These are phyloP conservation scores for Colletotrichum camelliae DNA, from an alignment of 2,329 filamentous ascomycete species.

Conservation along the genomic window DNA sequence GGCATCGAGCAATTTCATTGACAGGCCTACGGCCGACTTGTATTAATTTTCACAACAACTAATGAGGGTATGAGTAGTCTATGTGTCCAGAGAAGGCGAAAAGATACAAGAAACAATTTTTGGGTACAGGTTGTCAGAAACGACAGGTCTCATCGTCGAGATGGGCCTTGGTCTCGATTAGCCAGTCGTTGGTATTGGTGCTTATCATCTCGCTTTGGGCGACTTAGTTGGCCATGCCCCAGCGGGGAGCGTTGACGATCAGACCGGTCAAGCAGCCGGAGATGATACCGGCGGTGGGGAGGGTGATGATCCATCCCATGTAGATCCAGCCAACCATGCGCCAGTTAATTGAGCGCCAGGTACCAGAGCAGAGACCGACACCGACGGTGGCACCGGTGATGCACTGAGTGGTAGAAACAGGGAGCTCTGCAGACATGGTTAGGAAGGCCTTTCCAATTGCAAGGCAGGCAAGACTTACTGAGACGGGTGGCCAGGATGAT, in stretches of 20 bases:
- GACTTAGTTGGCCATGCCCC: conserved; percentile 25
- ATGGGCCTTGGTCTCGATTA: neutral
- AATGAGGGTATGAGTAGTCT: conserved; percentile 14
- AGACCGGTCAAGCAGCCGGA: conserved; percentile 62
- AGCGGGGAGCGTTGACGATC: conserved; percentile 62
- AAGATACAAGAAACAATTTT: neutral
- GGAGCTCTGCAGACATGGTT: conserved; percentile 39
- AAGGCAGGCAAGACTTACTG: conserved; percentile 28
- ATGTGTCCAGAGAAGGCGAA: neutral
- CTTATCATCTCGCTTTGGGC: neutral
- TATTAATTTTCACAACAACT: neutral
- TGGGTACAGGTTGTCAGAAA: neutral
- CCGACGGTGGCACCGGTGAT: conserved; percentile 62
- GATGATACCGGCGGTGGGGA: conserved; percentile 50
- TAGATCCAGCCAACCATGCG: conserved; percentile 60
- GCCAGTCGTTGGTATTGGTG: neutral
- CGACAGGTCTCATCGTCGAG: neutral
- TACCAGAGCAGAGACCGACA: conserved; percentile 60
- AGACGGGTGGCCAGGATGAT: conserved; percentile 69
- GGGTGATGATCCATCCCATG: conserved; percentile 57
- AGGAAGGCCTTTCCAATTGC: neutral
- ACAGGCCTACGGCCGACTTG: neutral
- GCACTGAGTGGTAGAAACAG: conserved; percentile 64
- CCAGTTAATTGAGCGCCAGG: conserved; percentile 61
- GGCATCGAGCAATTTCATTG: neutral